phyloP scores from a whole-genome alignment of 2,329 filamentous ascomycete species.

The Aspergillus uvarum region DNA sequence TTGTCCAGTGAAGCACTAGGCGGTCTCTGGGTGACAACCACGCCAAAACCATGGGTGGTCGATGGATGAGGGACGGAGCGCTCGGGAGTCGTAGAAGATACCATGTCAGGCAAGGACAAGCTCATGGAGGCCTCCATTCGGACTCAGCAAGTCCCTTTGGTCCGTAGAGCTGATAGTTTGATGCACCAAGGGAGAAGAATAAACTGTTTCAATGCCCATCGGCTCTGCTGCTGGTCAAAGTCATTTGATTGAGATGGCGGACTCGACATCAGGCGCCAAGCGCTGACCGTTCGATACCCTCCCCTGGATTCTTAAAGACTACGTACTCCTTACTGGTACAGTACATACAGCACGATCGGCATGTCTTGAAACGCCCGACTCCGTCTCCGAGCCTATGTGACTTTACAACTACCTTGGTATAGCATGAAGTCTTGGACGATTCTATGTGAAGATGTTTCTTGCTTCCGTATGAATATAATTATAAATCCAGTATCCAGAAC shows the following conservation, averaged over 20 bases:
- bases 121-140: background rate
- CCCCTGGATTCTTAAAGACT: background rate
- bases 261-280: background rate
- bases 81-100: constrained; percentile 17
- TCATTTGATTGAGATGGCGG: background rate
- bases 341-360: background rate
- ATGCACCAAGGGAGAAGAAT: no score
- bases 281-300: background rate
- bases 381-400: background rate
- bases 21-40: constrained; percentile 16
- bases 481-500: background rate
- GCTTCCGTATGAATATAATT: background rate
- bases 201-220: background rate
- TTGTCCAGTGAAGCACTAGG: constrained; percentile 3
- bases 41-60: constrained; percentile 26
- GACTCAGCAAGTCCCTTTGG: background rate
- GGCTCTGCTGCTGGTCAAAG: background rate
- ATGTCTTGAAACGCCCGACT: background rate
- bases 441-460: background rate
- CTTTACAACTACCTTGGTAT: background rate
- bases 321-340: no score
- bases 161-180: no score
- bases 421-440: background rate
- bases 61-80: constrained; percentile 23
- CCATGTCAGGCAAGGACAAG: constrained; percentile 11